Evolutionary conservation across 169 alveolate species (phyloP), one percentile per base, ranked within the genome.

Genomic region (Plasmodium ovale): DNA sequence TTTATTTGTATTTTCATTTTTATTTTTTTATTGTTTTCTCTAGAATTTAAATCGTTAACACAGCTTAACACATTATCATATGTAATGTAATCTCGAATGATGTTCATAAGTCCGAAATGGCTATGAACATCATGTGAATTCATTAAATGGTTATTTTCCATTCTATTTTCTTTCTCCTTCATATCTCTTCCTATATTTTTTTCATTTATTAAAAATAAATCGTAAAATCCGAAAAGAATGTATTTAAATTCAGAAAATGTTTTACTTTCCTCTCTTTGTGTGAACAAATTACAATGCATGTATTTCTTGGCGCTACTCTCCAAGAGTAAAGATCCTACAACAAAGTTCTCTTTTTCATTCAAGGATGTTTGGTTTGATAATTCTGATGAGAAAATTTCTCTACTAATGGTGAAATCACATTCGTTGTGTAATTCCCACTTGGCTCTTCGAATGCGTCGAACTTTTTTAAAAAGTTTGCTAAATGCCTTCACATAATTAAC

Each of bases 221-320:
- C 90, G 44, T 82, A 82, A 64, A 82, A 82, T 3, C 90, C 90
- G 59, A 82, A 82, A 0, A 82, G 35, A 58, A 82, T 82, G 37
- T 65, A 82, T 29, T 67, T 82, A 49, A 33, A 82, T 39, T 82
- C 90, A 29, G 39, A 65, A 56, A 21, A 62, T 37, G 84, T 65
- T 58, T 82, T 82, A 7, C 12, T 47, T 2, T 65, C 62, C 2
- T 74, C 88, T 67, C 74, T 59, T 47, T 74, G 88, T 10, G 88
- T 74, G 37, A 74, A 74, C 21, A 74, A 74, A 47, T 74, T 59
- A 0, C 67, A 54, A 6, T 67, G 33, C 0, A 33, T 16, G n/a
- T n/a, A n/a, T 47, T 47, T 47, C 16, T 47, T 47, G 16, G 16
- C 56, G 16, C 12, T 3, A n/a, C 12, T 47, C 4, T 47, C 16